These are phyloP conservation scores for Scheffersomyces coipomensis DNA, from an alignment of 805 yeast genomes.

Conservation along the genomic window DNA sequence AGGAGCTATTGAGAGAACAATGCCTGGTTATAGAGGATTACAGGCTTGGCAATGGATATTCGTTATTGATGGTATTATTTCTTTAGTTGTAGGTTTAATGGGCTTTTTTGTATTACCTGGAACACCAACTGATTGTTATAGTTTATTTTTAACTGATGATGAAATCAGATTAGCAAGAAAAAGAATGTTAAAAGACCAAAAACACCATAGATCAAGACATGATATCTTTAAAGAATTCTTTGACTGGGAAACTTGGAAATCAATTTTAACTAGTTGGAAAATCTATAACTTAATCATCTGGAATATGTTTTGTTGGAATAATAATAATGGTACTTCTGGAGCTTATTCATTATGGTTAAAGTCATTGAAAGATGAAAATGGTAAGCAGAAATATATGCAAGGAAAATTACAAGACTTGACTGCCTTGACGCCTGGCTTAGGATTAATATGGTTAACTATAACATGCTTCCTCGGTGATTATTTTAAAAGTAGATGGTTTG, in stretches of 20 bases:
- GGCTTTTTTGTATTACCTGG: slow-evolving; percentile 64
- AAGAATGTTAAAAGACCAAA: slow-evolving; percentile 22
- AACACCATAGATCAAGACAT: slow-evolving; percentile 16
- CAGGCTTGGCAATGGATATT: slow-evolving; percentile 76
- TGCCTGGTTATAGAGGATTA: slow-evolving; percentile 52
- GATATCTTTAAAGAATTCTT: slow-evolving; percentile 32
- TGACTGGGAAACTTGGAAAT: slow-evolving; percentile 49
- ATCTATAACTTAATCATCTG: slow-evolving; percentile 55
- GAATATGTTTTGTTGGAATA: slow-evolving; percentile 63
- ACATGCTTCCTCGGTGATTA: slow-evolving; percentile 38
- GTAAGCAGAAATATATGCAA: slow-evolving; percentile 21
- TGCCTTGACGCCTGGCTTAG: slow-evolving; percentile 47
- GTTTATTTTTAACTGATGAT: slow-evolving; percentile 32
- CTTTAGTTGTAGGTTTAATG: slow-evolving; percentile 54
- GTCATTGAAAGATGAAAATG: slow-evolving; percentile 23
- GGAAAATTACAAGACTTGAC: slow-evolving; percentile 40
- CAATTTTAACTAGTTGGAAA: slow-evolving; percentile 56
- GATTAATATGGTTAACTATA: slow-evolving; percentile 36
- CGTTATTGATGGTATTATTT: slow-evolving; percentile 61
- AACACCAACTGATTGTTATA: slow-evolving; percentile 50
- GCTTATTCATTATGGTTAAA: slow-evolving; percentile 56
- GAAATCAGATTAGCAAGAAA: slow-evolving; percentile 33
- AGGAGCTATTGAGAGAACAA: slow-evolving; percentile 46
- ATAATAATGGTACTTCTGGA: slow-evolving; percentile 49
- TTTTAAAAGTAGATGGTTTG: slow-evolving; percentile 51